Base-by-base conservation (phyloP, 257 asterid genomes). In the Forsythia viridissima region DNA sequence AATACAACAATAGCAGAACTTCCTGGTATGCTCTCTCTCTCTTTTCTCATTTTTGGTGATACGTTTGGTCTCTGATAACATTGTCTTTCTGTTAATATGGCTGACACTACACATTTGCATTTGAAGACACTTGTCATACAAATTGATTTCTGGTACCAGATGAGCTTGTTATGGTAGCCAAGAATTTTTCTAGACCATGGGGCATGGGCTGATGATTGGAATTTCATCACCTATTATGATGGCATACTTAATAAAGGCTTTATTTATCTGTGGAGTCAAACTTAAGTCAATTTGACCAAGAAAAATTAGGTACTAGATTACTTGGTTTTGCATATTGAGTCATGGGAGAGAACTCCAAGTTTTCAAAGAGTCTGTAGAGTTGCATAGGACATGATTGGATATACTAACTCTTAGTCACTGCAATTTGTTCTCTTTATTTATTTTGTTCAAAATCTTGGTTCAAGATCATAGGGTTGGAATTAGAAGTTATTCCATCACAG, bases 1-100 rank as follows among this genome's bases (percentile, higher is more conserved):
- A 93, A 97, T 84, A 91, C 98, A 40, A 86, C 98, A 11, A 88
- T 91, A 66, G 87, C 97, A n/a, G 99, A 93, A 82, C 97, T 95
- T 74, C 98, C 98, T 43, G 99, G 99, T 95, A 79, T 75, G 91
- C 42, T 44, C 12, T 59, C 65, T n/a, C 9, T 8, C 24, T 18
- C 65, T 55, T 18, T 41, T 30, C 52, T 16, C 24, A 6, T 6
- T 39, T 41, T 24, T 21, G 11, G 11, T 21, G n/a, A 43, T 43
- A 39, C 10, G 44, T 44, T 20, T 75, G 30, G 72, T 34, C 16
- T 39, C 40, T 36, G 75, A 16, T 51, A 51, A 1, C 0, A 4
- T 8, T 12, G 39, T 40, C 7, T 73, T 24, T 12, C 37, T 74
- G 75, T 38, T 55, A 66, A 51, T 66, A 43, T 73, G 36, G 51